These are phyloP conservation scores for Neurospora sp. DNA, from an alignment of 495 filamentous ascomycete species.

Conservation along the genomic window DNA sequence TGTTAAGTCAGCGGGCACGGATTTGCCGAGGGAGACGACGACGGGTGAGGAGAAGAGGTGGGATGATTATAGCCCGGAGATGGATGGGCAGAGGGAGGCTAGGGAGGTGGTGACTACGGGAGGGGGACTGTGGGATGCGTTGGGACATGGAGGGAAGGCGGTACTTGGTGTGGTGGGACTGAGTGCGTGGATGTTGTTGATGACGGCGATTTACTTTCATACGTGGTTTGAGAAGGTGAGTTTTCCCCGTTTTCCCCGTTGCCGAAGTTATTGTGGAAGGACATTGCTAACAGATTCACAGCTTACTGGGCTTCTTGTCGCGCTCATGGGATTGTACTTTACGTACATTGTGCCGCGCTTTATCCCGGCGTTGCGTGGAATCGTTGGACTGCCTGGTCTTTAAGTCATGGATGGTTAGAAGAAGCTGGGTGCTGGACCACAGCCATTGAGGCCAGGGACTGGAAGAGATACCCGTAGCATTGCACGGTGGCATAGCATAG, in stretches of 20 bases:
- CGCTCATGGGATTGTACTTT: conserved; percentile 55
- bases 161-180: conserved; percentile 48
- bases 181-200: conserved; percentile 89
- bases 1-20: conserved; percentile 39
- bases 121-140: conserved; percentile 14
- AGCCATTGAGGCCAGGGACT: neutral
- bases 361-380: conserved; percentile 47
- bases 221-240: conserved; percentile 95
- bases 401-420: conserved; percentile 1
- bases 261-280: neutral
- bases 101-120: conserved; percentile 9
- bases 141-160: conserved; percentile 35
- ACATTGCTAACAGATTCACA: conserved; percentile 15
- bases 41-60: conserved; percentile 9
- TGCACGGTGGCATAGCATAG: neutral
- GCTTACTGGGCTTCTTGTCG: conserved; percentile 65
- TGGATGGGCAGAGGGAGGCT: conserved; percentile 22
- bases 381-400: conserved; percentile 72
- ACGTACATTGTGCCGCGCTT: conserved; percentile 70
- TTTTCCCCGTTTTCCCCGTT: no score
- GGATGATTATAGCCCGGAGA: neutral
- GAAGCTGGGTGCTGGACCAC: neutral
- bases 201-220: conserved; percentile 97
- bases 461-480: neutral
- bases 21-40: neutral